Base-by-base conservation (phyloP, 225 moss, liverwort and hornwort genomes). In the Marchantia polymorpha region DNA sequence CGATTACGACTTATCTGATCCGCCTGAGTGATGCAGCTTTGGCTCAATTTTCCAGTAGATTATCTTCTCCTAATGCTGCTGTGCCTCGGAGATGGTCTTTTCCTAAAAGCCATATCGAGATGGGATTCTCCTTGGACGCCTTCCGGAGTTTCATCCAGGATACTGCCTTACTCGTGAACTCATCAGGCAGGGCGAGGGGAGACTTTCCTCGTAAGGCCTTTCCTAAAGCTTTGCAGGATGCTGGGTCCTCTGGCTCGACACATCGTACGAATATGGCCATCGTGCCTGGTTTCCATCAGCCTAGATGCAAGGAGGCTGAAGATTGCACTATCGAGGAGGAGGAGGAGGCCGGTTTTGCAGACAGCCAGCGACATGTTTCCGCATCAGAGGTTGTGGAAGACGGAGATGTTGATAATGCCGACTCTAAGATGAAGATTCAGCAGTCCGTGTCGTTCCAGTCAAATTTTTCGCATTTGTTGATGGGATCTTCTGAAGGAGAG, bases 1-100 rank as follows among this genome's bases (percentile, higher is more conserved):
- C 64, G 29, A 80, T 72, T 19, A 82, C 78, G 25, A 79, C 70
- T 12, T 77, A 82, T 72, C n/a, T 86, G 47, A 82, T 86, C 77
- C 72, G 77, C 3, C 46, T 83, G 79, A 79, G 80, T 27, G 55
- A 39, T 29, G 75, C 75, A 58, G 75, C 75, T n/a, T 7, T 51
- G 29, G 31, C 58, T 7, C 39, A 58, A 19, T 59, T 58, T 46
- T 39, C 6, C 46, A 20, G 50, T 9, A 11, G 23, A n/a, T 12
- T 71, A 50, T 71, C 71, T 22, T 71, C 47, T 22, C 23, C n/a
- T 71, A 20, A 23, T 26, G 53, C 23, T 15, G 13, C 73, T 12
- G 16, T 49, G 19, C 66, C 59, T 73, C 75, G 23, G 30, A 53
- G 0, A 69, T 56, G 71, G 14, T 76, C 64, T 65, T 64, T 14